phyloP scores from a whole-genome alignment of 768 basidiomycete species.

The Calocybe cyanea region DNA sequence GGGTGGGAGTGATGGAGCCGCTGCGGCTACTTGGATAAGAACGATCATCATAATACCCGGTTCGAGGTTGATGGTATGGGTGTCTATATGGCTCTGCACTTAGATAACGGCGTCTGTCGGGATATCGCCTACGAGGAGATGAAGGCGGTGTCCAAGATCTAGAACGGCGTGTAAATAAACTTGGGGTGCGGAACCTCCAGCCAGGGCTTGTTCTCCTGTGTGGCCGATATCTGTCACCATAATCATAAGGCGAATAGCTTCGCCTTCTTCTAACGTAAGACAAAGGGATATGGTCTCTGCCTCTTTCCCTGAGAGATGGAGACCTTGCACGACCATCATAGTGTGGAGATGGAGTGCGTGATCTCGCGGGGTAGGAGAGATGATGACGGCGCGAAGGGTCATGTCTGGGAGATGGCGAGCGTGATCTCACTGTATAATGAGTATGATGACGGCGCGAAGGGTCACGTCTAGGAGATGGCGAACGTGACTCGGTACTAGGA shows the following conservation, averaged over 20 bases:
- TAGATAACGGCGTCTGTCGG: neutral
- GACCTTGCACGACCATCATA: neutral
- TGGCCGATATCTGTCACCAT: slow-evolving; percentile 2
- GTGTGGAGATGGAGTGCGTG: slow-evolving; percentile 11
- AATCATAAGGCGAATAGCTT: slow-evolving; percentile 3
- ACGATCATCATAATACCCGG: neutral
- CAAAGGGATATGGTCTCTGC: neutral
- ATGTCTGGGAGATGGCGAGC: neutral
- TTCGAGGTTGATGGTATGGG: neutral
- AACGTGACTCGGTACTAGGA: neutral
- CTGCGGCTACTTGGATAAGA: neutral
- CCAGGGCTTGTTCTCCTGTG: neutral
- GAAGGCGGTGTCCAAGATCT: slow-evolving; percentile 6
- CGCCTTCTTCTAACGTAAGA: no score
- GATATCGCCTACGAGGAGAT: neutral
- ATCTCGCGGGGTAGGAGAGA: neutral
- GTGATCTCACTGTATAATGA: neutral
- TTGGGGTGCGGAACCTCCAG: neutral
- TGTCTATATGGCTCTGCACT: slow-evolving; percentile 3
- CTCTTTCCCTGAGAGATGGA: neutral
- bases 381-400: neutral
- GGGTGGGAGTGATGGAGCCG: slow-evolving; percentile 1
- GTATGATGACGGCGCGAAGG: neutral
- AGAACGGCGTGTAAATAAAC: neutral
- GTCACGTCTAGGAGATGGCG: neutral